Conservation (phyloP, 495 filamentous ascomycete species). For the Penicillium dipodomyicola region DNA sequence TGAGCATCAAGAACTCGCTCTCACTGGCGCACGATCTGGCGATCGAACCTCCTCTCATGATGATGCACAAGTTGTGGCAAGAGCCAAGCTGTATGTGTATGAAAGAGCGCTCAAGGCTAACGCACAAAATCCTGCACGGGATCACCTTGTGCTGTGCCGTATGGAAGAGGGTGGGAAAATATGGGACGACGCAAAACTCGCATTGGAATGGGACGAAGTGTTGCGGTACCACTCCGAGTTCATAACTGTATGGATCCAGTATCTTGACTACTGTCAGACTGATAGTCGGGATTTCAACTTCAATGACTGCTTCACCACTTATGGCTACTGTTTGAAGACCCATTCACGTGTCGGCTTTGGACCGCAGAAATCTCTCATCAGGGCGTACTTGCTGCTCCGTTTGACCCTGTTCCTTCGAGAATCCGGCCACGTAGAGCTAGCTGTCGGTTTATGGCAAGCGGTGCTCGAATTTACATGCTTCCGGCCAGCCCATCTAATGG, state of each 20-base stretch:
- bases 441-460: slow-evolving; percentile 79
- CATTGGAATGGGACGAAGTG: slow-evolving; percentile 62
- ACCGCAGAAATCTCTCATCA: slow-evolving; percentile 41
- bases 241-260: slow-evolving; percentile 67
- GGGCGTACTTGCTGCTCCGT: slow-evolving; percentile 72
- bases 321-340: slow-evolving; percentile 56
- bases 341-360: slow-evolving; percentile 29
- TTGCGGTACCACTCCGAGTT: slow-evolving; percentile 56
- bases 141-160: slow-evolving; percentile 61
- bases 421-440: slow-evolving; percentile 75
- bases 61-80: slow-evolving; percentile 66
- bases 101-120: slow-evolving; percentile 68
- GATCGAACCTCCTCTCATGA: slow-evolving; percentile 51
- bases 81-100: slow-evolving; percentile 78
- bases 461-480: slow-evolving; percentile 72
- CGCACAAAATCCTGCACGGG: slow-evolving; percentile 38
- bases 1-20: slow-evolving; percentile 65
- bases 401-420: slow-evolving; percentile 71
- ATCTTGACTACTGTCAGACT: slow-evolving; percentile 73
- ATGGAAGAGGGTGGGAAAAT: slow-evolving; percentile 68
- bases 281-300: slow-evolving; percentile 66
- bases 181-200: slow-evolving; percentile 66
- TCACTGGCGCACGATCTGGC: slow-evolving; percentile 41
- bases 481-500: slow-evolving; percentile 35
- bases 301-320: slow-evolving; percentile 57